Conservation (phyloP, 73 alveolate species). For the Symbiodinium natans region DNA sequence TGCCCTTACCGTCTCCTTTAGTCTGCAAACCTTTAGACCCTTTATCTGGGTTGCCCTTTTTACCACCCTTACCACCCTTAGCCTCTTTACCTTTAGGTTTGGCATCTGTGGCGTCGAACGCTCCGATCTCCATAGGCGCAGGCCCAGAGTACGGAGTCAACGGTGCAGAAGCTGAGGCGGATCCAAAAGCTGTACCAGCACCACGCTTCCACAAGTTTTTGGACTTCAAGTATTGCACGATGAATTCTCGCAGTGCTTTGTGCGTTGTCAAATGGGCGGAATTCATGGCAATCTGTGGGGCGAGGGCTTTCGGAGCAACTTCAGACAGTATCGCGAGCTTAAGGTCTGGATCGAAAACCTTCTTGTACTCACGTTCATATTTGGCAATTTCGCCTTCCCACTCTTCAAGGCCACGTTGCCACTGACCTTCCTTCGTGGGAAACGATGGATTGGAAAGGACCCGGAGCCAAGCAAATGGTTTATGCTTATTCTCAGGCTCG, state of each 20-base stretch:
- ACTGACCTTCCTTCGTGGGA: background rate
- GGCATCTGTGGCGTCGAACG: background rate
- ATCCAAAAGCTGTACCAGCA: conserved; percentile 23
- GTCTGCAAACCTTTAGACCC: background rate
- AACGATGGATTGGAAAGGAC: background rate
- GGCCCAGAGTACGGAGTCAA: conserved; percentile 12
- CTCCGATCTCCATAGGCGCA: conserved; percentile 31
- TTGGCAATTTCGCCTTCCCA: conserved; percentile 28
- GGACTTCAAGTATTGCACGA: conserved; percentile 14
- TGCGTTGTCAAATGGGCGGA: background rate
- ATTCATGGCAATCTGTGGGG: background rate
- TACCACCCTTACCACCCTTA: too few relatives aligned
- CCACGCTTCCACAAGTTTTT: conserved; percentile 6
- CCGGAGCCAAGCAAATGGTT: background rate
- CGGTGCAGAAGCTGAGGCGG: background rate
- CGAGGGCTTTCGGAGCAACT: background rate
- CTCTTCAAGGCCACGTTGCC: conserved; percentile 18
- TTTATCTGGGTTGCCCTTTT: background rate
- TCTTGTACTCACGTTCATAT: conserved; percentile 5
- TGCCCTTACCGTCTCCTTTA: too few relatives aligned
- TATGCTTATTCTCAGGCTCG: conserved; percentile 8
- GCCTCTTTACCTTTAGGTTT: background rate
- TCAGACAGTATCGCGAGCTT: conserved; percentile 19
- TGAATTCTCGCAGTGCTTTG: conserved; percentile 5
- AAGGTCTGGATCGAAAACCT: background rate